Evolutionary conservation across 192 early-diverging fungal species (phyloP), one percentile per base, ranked within the genome.

Genomic region (Paraglomus occultum): DNA sequence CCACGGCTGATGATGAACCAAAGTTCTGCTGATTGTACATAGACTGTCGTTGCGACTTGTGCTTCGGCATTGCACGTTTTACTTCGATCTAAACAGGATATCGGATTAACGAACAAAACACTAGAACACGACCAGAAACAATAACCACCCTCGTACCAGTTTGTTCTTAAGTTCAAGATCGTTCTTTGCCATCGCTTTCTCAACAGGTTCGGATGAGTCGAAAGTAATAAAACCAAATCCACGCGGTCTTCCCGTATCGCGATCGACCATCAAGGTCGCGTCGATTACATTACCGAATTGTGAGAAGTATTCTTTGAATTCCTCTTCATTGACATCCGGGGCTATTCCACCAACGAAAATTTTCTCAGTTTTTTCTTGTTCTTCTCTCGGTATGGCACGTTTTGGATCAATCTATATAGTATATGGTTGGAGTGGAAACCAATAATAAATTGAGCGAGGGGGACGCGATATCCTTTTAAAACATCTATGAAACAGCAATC

Each of bases 201-300:
- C 94, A 18, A 95, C 90, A 12, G 85, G 87, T 43, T 83, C 69
- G 42, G 87, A 82, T 44, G 83, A 84, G 49, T 91, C 91, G 80
- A 95, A 97, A 0, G 92, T 94, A 53, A 97, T 90, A 82, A 97
- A 97, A 10, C 95, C 95, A 81, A 96, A 97, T 7, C 95, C 94
- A 48, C 95, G 91, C 17, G 92, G 89, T 53, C 91, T 85, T n/a
- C 92, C 91, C 1, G 92, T 91, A 62, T 84, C 83, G n/a, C 86
- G 83, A 76, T 95, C 93, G 18, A 84, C 84, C 92, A 95, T 93
- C 45, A 97, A 74, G 6, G 88, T 89, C 54, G 89, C 90, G 72
- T 97, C 94, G 23, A 90, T 76, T 48, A 97, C 89, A 53, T 77
- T 83, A 1, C 95, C 95, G 75, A 93, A 97, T 66, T 88, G 85